Percentiles rank a stretch among this genome's conserved stretches.
These are phyloP conservation scores for Pythium coloratum DNA, from an alignment of 352 stramenopile genomes.

Conservation along the genomic window DNA sequence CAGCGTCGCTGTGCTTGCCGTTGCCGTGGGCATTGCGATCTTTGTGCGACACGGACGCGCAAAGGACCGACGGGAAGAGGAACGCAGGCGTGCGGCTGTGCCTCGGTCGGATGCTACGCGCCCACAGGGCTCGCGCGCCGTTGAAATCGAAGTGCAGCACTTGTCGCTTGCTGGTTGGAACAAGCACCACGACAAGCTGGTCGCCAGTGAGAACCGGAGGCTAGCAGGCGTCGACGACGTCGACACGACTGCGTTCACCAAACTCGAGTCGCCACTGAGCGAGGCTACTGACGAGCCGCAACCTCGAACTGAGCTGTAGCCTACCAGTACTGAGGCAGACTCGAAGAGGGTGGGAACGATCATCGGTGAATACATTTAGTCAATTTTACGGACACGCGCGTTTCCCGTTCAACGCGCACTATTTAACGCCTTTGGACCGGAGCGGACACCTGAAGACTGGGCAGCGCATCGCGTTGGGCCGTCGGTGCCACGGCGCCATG, in stretches of 20 bases:
- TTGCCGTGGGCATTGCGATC: not conserved
- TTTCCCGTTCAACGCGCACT: not conserved
- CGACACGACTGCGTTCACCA: not conserved
- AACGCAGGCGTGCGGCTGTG: not conserved
- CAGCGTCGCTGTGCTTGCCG: not conserved
- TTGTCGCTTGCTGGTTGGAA: not conserved
- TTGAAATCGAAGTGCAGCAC: not conserved
- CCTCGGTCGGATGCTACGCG: not conserved
- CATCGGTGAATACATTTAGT: not conserved
- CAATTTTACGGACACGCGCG: not conserved
- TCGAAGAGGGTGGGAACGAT: too few species aligned
- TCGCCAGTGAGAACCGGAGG: not conserved
- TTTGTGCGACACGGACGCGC: not conserved
- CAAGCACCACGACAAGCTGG: not conserved
- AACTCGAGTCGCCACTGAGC: constrained; percentile 1
- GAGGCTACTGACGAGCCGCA: not conserved
- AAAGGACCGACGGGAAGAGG: not conserved
- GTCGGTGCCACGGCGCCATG: not conserved
- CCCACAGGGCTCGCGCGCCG: not conserved
- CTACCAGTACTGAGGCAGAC: not conserved
- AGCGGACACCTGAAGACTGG: not conserved
- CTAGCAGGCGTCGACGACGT: not conserved
- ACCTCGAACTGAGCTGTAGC: not conserved
- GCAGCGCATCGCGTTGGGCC: not conserved
- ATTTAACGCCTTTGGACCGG: not conserved